These are phyloP conservation scores for Aspergillus sp. DNA, from an alignment of 2,329 filamentous ascomycete species.

Conservation along the genomic window DNA sequence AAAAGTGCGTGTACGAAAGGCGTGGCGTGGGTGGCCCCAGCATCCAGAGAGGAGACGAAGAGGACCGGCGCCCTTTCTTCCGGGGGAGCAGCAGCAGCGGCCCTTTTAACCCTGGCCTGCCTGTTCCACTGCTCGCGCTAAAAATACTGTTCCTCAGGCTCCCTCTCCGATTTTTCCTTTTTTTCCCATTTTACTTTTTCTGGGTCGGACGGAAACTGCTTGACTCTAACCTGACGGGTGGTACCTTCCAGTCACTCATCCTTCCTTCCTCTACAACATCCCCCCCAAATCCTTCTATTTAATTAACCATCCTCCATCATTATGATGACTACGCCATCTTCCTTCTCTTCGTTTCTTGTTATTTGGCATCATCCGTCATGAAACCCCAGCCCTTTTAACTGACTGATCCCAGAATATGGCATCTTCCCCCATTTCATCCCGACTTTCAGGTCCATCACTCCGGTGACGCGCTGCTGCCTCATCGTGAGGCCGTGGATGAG, in stretches of 20 bases:
- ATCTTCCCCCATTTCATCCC: neutral
- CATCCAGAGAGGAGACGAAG: slow-evolving; percentile 18
- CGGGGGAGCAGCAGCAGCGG: slow-evolving; percentile 23
- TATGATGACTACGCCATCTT: neutral
- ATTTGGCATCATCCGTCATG: no score
- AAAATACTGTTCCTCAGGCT: slow-evolving; percentile 20
- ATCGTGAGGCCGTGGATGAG: neutral
- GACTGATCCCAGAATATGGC: no score
- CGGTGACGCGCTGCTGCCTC: neutral
- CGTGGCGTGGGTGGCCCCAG: slow-evolving; percentile 16
- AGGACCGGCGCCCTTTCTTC: slow-evolving; percentile 19
- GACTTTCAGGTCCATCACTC: neutral
- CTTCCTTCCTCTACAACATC: neutral
- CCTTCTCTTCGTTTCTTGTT: neutral
- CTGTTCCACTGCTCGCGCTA: slow-evolving; percentile 19
- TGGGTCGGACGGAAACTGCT: neutral
- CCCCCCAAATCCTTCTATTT: neutral
- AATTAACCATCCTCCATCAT: neutral
- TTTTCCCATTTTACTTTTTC: neutral
- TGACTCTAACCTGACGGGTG: neutral
- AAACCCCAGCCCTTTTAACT: no score
- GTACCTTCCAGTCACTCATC: neutral
- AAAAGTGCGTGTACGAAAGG: slow-evolving; percentile 22
- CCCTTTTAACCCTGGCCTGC: slow-evolving; percentile 40
- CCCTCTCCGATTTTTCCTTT: slow-evolving; percentile 5